These are phyloP conservation scores for Panaeolus papilionaceus DNA, from an alignment of 768 basidiomycete species.

Conservation along the genomic window DNA sequence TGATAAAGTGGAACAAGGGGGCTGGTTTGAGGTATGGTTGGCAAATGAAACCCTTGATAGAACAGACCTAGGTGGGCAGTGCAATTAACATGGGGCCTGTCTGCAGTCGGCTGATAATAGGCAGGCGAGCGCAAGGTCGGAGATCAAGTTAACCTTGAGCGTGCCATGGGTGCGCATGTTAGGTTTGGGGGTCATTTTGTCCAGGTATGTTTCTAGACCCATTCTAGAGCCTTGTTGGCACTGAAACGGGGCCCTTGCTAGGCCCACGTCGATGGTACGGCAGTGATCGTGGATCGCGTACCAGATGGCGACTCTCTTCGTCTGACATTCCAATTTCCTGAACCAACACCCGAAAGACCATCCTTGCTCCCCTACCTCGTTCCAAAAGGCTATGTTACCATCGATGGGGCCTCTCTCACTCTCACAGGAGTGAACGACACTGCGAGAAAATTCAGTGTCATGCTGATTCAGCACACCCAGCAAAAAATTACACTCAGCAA, in stretches of 20 bases:
- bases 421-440: slow-evolving; percentile 78
- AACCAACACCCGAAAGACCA: slow-evolving; percentile 59
- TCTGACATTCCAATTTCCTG: slow-evolving; percentile 77
- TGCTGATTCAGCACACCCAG: slow-evolving; percentile 97
- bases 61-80: slow-evolving; percentile 81
- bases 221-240: not conserved
- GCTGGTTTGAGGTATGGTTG: slow-evolving; percentile 93
- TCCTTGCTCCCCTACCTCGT: slow-evolving; percentile 85
- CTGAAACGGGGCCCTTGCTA: slow-evolving; percentile 34
- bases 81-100: not conserved
- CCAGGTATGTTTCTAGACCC: slow-evolving; percentile 58
- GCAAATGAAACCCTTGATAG: slow-evolving; percentile 93
- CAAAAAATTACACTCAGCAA: slow-evolving; percentile 80
- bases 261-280: slow-evolving; percentile 95
- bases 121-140: slow-evolving; percentile 81
- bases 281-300: slow-evolving; percentile 66
- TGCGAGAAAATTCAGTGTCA: slow-evolving; percentile 76
- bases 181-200: slow-evolving; percentile 98
- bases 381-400: slow-evolving; percentile 91
- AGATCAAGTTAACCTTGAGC: slow-evolving; percentile 88
- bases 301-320: slow-evolving; percentile 91
- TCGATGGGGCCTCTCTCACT: slow-evolving; percentile 95
- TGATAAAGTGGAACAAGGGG: slow-evolving; percentile 60
- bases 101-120: not conserved
- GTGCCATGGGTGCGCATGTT: slow-evolving; percentile 91